phyloP scores from a whole-genome alignment of 2,329 filamentous ascomycete species.

The Colletotrichum viniferum region DNA sequence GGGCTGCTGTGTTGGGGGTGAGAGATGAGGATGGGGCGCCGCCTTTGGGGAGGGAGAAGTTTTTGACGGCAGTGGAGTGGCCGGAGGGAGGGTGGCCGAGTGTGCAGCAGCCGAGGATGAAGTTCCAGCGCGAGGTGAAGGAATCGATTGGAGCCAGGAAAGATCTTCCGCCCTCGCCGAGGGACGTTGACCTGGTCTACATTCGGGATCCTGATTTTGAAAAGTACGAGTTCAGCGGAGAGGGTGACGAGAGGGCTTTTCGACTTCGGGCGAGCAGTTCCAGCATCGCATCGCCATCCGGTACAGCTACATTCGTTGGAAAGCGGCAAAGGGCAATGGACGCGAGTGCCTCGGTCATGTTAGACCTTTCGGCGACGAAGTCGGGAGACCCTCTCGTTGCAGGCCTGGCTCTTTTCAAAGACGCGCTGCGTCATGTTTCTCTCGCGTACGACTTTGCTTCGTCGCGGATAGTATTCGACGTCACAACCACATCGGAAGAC shows the following conservation, averaged over 20 bases:
- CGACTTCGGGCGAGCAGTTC: neutral
- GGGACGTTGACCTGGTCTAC: neutral
- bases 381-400: neutral
- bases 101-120: neutral
- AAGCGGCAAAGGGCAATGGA: conserved; percentile 3
- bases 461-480: neutral
- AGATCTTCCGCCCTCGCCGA: neutral
- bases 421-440: neutral
- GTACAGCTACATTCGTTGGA: neutral
- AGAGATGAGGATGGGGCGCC: neutral
- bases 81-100: neutral
- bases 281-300: neutral
- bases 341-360: neutral
- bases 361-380: neutral
- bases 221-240: neutral
- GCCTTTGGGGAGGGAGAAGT: neutral
- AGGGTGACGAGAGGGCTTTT: neutral
- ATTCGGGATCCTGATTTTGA: neutral
- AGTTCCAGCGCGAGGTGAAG: neutral
- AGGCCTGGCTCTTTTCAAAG: conserved; percentile 10
- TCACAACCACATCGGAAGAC: neutral
- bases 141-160: neutral
- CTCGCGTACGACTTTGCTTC: neutral
- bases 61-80: neutral
- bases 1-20: conserved; percentile 28